Evolutionary conservation across 108 stramenopile species (phyloP), one percentile per base, ranked within the genome.

Genomic region (Fragilariopsis cylindrus): DNA sequence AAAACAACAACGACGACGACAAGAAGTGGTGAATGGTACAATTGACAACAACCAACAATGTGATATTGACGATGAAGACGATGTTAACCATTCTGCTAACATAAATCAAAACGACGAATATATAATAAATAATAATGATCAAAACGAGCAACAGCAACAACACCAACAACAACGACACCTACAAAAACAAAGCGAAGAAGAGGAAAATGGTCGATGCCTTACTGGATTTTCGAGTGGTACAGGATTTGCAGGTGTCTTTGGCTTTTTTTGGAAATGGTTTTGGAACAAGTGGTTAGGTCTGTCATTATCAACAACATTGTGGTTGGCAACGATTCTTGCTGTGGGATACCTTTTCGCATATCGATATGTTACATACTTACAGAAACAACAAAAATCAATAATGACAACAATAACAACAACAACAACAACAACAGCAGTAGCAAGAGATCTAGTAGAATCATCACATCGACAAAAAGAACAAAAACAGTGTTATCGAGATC

Each of bases 171-270:
- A 53, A 7, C 52, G 0, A 39, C 21, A 19, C 18, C 55, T 1
- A n/a, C 9, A 11, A 19, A 5, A 7, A 5, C 0, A 56, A 11
- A n/a, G 4, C 7, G 41, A 18, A 11, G 8, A 9, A n/a, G 48
- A 47, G 7, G 48, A 53, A 44, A 71, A 57, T 39, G 73, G 66
- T 3, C 52, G 60, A 49, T 89, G 86, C 64, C 75, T 92, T 15
- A 89, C 89, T 39, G 78, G 84, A 18, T 94, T 87, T 75, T 87
- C 93, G 48, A 85, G 84, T 7, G 90, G 93, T 16, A 94, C 93
- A n/a, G 93, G 93, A 39, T 65, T 89, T 9, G 90, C 89, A 13
- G 93, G 93, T 39, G 81, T 91, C 40, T 81, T 87, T 60, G 93
- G 90, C 13, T 94, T 87, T 69, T 83, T 81, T 13, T 94, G 84